A percentile compares a stretch with the other conserved stretches of the same genome.
Conservation (phyloP, 139 green algal genomes). For the Penium margaritaceum region DNA sequence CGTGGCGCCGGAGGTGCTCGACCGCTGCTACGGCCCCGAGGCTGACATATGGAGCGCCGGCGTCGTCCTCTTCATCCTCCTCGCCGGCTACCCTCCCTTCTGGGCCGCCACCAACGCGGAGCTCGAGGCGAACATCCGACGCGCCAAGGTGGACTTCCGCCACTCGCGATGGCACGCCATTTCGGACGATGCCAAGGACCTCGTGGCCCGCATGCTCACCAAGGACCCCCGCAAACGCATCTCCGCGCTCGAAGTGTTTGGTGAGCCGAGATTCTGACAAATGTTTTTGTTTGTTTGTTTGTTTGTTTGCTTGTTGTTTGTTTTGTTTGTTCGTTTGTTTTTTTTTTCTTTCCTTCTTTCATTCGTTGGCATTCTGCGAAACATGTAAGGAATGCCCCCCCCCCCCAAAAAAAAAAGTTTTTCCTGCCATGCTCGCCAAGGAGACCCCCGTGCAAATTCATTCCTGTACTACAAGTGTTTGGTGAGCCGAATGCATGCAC, state of each 20-base stretch:
- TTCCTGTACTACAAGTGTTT: too few relatives aligned
- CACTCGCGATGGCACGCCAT: neutral
- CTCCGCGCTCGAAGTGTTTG: neutral
- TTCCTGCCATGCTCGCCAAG: too few relatives aligned
- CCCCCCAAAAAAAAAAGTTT: too few relatives aligned
- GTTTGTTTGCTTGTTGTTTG: too few relatives aligned
- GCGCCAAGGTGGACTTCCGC: neutral
- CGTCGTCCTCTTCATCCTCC: slow-evolving; percentile 86
- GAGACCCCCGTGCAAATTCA: too few relatives aligned
- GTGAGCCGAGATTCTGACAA: too few relatives aligned
- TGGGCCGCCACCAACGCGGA: slow-evolving; percentile 53
- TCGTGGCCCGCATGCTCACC: neutral
- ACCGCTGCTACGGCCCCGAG: slow-evolving; percentile 68
- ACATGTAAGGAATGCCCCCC: too few relatives aligned
- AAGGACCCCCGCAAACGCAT: slow-evolving; percentile 1
- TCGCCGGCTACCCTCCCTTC: slow-evolving; percentile 70
- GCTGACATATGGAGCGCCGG: slow-evolving; percentile 88
- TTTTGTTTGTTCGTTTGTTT: too few relatives aligned
- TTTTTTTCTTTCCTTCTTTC: too few relatives aligned
- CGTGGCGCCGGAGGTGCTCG: slow-evolving; percentile 63
- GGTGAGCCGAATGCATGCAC: too few relatives aligned
- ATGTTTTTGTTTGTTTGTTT: too few relatives aligned
- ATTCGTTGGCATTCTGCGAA: too few relatives aligned
- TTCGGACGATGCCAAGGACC: slow-evolving; percentile 2
- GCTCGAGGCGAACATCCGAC: neutral